Conservation (phyloP, 139 green algal species). For the Chlamydomonas asymmetrica region DNA sequence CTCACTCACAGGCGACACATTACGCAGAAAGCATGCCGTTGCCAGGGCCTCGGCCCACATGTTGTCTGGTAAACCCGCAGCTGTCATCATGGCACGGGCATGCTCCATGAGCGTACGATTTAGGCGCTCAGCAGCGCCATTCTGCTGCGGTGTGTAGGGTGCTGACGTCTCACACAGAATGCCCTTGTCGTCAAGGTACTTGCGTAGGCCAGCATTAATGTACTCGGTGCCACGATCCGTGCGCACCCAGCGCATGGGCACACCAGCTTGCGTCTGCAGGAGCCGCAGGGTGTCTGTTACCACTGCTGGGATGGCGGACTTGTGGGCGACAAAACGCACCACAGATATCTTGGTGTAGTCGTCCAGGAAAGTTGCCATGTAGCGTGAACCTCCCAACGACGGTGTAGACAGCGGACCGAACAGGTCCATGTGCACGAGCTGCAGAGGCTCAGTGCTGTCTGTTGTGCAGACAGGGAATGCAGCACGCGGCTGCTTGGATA, state of each 20-base stretch:
- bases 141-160: slow-evolving; percentile 30
- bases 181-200: slow-evolving; percentile 8
- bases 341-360: too few relatives aligned
- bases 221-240: slow-evolving; percentile 18
- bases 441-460: too few relatives aligned
- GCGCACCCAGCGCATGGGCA: neutral
- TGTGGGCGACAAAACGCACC: too few relatives aligned
- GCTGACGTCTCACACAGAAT: slow-evolving; percentile 18
- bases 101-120: slow-evolving; percentile 9
- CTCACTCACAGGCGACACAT: neutral
- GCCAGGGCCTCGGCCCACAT: slow-evolving; percentile 1
- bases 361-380: too few relatives aligned
- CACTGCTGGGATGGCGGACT: too few relatives aligned
- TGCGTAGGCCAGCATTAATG: neutral
- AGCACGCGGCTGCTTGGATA: neutral
- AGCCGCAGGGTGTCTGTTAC: too few relatives aligned
- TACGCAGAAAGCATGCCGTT: neutral
- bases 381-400: too few relatives aligned
- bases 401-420: too few relatives aligned
- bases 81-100: slow-evolving; percentile 21
- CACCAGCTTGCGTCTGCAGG: neutral
- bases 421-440: slow-evolving; percentile 19
- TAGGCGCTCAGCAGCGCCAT: slow-evolving; percentile 21
- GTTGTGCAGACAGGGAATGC: too few relatives aligned
- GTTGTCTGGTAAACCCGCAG: neutral